phyloP scores from a whole-genome alignment of 129 eudicot genomes.

The Glebionis coronaria region DNA sequence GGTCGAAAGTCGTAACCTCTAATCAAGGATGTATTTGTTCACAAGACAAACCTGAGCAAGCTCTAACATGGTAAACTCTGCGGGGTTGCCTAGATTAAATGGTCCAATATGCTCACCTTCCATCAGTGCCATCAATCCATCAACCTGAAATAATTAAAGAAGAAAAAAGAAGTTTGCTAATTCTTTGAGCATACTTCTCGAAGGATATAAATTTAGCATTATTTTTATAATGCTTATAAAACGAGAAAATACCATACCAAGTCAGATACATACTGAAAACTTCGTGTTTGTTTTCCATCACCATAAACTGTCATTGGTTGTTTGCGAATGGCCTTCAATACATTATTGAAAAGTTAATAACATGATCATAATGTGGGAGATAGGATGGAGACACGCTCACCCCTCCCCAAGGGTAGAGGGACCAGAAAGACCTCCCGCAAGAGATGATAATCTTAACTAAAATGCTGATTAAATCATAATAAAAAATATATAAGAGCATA shows the following conservation, averaged over 20 bases:
- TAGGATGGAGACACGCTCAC: too few species aligned
- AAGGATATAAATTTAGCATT: background rate
- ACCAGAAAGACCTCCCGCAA: too few species aligned
- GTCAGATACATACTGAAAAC: slow-evolving; percentile 79
- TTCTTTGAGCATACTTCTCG: background rate
- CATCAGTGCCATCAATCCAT: slow-evolving; percentile 71
- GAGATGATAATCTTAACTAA: slow-evolving; percentile 1
- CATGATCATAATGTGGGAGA: background rate
- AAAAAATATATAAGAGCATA: background rate
- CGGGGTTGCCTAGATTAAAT: slow-evolving; percentile 82
- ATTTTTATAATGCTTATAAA: background rate
- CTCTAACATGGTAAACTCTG: slow-evolving; percentile 88
- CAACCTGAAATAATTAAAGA: slow-evolving; percentile 38
- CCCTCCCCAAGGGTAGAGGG: too few species aligned
- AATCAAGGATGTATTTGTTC: background rate
- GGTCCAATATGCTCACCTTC: slow-evolving; percentile 85
- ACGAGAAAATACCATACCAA: slow-evolving; percentile 42
- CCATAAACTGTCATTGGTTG: slow-evolving; percentile 81
- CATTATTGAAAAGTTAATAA: slow-evolving; percentile 9
- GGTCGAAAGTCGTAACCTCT: background rate
- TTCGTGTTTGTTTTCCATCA: slow-evolving; percentile 78
- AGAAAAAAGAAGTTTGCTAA: background rate
- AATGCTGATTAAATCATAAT: background rate
- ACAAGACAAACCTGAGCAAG: slow-evolving; percentile 62
- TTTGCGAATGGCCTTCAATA: slow-evolving; percentile 65